These are phyloP conservation scores for Paramarasmius palmivorus DNA, from an alignment of 1,284 basidiomycete genomes.

Conservation along the genomic window DNA sequence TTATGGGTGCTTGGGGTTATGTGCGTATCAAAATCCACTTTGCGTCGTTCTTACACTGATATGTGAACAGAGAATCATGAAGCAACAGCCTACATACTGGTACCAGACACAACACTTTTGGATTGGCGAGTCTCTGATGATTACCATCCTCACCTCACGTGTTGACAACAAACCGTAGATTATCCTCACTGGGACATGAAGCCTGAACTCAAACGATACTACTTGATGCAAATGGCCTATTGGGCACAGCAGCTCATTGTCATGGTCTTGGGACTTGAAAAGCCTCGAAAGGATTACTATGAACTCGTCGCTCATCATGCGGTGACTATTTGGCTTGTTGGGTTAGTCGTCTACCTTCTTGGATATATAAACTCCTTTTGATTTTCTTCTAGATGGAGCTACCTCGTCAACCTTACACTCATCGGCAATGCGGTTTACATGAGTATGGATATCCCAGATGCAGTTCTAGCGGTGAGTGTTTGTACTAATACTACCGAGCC, in stretches of 20 bases:
- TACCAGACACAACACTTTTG: slow-evolving; percentile 84
- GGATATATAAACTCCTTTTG: slow-evolving; percentile 4
- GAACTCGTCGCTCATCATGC: slow-evolving; percentile 90
- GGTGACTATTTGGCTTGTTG: slow-evolving; percentile 95
- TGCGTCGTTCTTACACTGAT: slow-evolving; percentile 2
- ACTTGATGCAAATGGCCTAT: slow-evolving; percentile 87
- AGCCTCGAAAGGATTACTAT: slow-evolving; percentile 89
- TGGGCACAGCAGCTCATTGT: slow-evolving; percentile 96
- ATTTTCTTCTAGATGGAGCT: slow-evolving; percentile 73
- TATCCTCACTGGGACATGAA: slow-evolving; percentile 93
- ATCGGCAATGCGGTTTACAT: slow-evolving; percentile 94
- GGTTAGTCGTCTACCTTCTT: slow-evolving; percentile 42
- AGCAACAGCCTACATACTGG: slow-evolving; percentile 86
- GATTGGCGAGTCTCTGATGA: slow-evolving; percentile 52
- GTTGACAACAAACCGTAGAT: slow-evolving; percentile 38
- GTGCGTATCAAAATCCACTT: slow-evolving; percentile 49
- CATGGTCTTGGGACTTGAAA: slow-evolving; percentile 84
- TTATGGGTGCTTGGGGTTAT: slow-evolving; percentile 75
- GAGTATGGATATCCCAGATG: slow-evolving; percentile 96
- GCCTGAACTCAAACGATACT: slow-evolving; percentile 86
- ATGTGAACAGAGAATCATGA: slow-evolving; percentile 76
- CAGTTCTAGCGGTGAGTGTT: slow-evolving; percentile 78
- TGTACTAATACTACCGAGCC: neutral
- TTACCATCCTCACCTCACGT: neutral
- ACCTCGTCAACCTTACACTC: slow-evolving; percentile 77